These are phyloP conservation scores for Pseudogymnoascus verrucosus DNA, from an alignment of 2,329 filamentous ascomycete species.

Conservation along the genomic window DNA sequence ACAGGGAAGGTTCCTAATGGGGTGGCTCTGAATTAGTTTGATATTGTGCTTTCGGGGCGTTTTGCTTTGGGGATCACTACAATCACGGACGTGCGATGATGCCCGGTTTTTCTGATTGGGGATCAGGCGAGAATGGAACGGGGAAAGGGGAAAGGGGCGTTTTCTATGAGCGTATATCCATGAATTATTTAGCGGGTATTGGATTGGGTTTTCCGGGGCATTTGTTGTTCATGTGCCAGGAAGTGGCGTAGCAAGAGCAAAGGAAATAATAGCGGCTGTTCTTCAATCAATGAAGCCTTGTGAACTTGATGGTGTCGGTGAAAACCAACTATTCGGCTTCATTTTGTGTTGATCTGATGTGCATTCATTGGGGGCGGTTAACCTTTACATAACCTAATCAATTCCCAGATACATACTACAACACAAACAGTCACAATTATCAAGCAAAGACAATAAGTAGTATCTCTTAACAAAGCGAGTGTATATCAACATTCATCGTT, in stretches of 20 bases:
- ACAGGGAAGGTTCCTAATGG: not conserved
- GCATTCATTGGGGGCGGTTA: not conserved
- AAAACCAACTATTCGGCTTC: not conserved
- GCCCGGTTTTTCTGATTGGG: not conserved
- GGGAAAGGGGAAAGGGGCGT: not conserved
- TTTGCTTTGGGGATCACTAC: not conserved
- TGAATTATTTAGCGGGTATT: not conserved
- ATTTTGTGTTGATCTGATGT: not conserved
- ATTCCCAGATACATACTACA: not conserved
- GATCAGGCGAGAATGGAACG: not conserved
- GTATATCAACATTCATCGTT: not conserved
- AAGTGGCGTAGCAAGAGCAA: not conserved
- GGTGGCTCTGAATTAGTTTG: not conserved
- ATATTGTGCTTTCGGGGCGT: not conserved
- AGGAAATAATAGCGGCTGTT: not conserved
- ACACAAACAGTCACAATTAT: not conserved
- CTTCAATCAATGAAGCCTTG: not conserved
- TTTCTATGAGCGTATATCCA: not conserved
- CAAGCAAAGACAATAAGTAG: not conserved
- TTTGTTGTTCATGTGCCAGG: not conserved
- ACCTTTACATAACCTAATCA: not conserved
- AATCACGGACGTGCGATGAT: not conserved
- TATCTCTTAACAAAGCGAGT: constrained; percentile 2
- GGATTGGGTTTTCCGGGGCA: not conserved
- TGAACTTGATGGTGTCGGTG: not conserved